Conservation (phyloP, 192 early-diverging fungal species). For the Backusella circina region DNA sequence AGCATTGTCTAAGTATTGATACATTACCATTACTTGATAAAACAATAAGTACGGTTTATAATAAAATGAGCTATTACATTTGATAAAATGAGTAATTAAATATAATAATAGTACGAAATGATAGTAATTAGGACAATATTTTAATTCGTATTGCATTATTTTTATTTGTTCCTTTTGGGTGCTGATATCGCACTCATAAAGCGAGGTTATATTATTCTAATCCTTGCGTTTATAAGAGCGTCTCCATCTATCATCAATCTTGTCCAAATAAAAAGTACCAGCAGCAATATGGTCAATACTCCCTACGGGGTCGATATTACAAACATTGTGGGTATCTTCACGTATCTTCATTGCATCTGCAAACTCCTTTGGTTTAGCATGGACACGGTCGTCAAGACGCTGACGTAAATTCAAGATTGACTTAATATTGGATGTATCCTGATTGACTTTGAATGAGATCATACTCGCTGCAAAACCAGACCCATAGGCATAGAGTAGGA, state of each 20-base stretch:
- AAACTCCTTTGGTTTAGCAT: slow-evolving; percentile 74
- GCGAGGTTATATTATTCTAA: too few relatives aligned
- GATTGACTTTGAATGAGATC: slow-evolving; percentile 84
- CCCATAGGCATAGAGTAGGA: slow-evolving; percentile 93
- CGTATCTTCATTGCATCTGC: slow-evolving; percentile 80
- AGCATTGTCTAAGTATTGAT: too few relatives aligned
- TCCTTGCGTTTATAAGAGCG: slow-evolving; percentile 74
- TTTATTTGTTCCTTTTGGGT: too few relatives aligned
- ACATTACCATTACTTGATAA: too few relatives aligned
- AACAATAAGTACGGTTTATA: too few relatives aligned
- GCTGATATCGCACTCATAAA: too few relatives aligned
- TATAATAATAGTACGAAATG: too few relatives aligned
- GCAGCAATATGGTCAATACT: slow-evolving; percentile 53
- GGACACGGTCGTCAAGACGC: slow-evolving; percentile 71
- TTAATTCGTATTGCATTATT: too few relatives aligned
- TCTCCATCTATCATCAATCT: slow-evolving; percentile 91
- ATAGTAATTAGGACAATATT: too few relatives aligned
- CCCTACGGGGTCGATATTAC: slow-evolving; percentile 81
- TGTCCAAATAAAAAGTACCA: slow-evolving; percentile 87
- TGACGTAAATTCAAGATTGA: slow-evolving; percentile 67
- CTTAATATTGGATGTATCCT: slow-evolving; percentile 55
- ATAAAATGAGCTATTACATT: too few relatives aligned
- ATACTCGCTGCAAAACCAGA: slow-evolving; percentile 93
- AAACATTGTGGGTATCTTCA: slow-evolving; percentile 81
- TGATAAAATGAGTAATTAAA: too few relatives aligned